Evolutionary conservation across 176 grass and related monocot species (phyloP).

Genomic region (Lolium rigidum): DNA sequence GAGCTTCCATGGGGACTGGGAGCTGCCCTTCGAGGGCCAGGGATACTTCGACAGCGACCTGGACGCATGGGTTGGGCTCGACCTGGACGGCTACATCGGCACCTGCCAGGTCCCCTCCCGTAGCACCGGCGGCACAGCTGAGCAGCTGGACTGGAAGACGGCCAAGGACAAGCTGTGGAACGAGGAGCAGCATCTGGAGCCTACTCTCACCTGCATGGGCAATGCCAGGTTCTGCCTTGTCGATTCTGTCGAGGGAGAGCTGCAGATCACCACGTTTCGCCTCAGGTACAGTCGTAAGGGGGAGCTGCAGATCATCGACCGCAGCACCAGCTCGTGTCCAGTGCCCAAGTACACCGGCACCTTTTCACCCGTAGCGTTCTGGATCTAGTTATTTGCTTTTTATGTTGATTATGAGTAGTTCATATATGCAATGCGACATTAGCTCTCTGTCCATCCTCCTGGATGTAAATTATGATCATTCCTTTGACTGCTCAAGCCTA

Average conservation of each 20-base stretch:
- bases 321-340: not conserved
- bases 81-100: not conserved
- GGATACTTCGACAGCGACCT: constrained; percentile 6
- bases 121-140: not conserved
- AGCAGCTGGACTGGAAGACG: not conserved
- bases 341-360: not conserved
- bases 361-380: not conserved
- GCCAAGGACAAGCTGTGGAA: not conserved
- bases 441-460: not conserved
- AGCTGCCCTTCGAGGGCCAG: not conserved
- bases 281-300: not conserved
- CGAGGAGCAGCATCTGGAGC: not conserved
- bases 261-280: not conserved
- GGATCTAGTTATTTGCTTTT: not conserved
- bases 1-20: not conserved
- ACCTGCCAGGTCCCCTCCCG: not conserved
- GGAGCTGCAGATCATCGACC: not conserved
- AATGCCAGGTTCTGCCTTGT: not conserved
- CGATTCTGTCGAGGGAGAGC: not conserved
- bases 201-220: not conserved
- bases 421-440: too few species aligned
- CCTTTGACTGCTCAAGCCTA: too few species aligned
- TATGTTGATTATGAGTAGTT: not conserved
- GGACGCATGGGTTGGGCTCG: constrained; percentile 11
- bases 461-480: not conserved